Evolutionary conservation across 305 asterid species (phyloP).

Genomic region (Fraxinus dipetala): DNA sequence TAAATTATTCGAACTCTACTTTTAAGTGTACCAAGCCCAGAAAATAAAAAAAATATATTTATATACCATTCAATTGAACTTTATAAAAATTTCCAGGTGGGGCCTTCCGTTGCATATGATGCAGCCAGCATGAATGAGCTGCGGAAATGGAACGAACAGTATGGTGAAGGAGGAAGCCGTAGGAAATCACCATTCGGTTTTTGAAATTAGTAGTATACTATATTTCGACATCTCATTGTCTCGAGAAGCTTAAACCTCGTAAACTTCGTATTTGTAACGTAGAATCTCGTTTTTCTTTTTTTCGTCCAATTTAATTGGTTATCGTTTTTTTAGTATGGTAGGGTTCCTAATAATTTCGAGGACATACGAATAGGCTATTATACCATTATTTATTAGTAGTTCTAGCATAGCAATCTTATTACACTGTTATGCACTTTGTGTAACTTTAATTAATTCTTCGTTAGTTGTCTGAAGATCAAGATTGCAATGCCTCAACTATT

Average conservation of each 20-base stretch:
- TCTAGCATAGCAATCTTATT: neutral
- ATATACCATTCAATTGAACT: neutral
- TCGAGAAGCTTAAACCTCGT: conserved; percentile 6
- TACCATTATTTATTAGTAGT: conserved; percentile 16
- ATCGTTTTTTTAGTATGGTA: neutral
- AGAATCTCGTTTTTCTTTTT: neutral
- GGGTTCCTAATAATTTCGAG: conserved; percentile 17
- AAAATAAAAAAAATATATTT: neutral
- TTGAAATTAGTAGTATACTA: conserved; percentile 30
- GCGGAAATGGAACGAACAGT: conserved; percentile 96
- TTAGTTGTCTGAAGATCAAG: neutral
- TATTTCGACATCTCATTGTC: conserved; percentile 14
- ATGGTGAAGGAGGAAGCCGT: conserved; percentile 98
- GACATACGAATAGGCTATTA: conserved; percentile 21
- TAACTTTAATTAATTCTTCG: neutral
- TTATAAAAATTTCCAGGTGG: conserved; percentile 53
- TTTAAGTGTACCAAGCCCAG: neutral
- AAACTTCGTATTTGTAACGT: conserved; percentile 21
- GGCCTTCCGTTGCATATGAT: conserved; percentile 95
- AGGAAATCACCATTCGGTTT: conserved; percentile 87
- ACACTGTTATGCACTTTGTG: neutral
- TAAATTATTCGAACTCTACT: conserved; percentile 26
- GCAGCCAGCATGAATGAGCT: conserved; percentile 95
- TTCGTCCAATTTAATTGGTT: neutral
- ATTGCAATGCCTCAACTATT: neutral